Conservation (phyloP, 139 green algal species). For the Coelastrella sp. region DNA sequence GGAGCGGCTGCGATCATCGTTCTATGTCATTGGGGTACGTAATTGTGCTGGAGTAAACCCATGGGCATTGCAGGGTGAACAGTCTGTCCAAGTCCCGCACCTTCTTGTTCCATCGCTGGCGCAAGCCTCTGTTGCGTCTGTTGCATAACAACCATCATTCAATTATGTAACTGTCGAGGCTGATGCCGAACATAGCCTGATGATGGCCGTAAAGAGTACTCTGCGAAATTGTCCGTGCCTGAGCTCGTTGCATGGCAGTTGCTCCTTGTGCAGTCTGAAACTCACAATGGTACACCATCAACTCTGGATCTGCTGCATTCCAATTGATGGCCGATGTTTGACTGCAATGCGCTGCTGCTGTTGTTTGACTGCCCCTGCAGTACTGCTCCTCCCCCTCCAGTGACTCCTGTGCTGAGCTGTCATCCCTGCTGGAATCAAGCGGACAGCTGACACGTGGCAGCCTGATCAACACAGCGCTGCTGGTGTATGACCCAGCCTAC, state of each 20-base stretch:
- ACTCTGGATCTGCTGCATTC: neutral
- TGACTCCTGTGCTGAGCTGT: neutral
- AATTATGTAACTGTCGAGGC: too few relatives aligned
- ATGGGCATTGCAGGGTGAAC: neutral
- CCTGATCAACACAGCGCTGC: constrained; percentile 6
- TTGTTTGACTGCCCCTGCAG: neutral
- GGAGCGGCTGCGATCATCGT: neutral
- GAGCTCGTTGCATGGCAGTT: too few relatives aligned
- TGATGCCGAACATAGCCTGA: too few relatives aligned
- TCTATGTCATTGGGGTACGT: constrained; percentile 6
- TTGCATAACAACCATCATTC: neutral
- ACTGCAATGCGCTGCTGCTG: neutral
- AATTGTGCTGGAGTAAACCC: neutral
- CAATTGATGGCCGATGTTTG: neutral
- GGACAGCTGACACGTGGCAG: neutral
- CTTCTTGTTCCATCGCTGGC: neutral
- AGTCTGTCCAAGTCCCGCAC: neutral
- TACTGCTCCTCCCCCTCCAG: neutral
- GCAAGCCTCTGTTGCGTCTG: neutral
- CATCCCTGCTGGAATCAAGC: neutral
- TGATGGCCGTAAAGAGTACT: too few relatives aligned
- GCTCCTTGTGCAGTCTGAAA: too few relatives aligned
- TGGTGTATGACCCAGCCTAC: constrained; percentile 25
- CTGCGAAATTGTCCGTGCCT: too few relatives aligned
- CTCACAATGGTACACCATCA: neutral